phyloP scores from a whole-genome alignment of 1,284 basidiomycete genomes.

The Malassezia arunalokei region DNA sequence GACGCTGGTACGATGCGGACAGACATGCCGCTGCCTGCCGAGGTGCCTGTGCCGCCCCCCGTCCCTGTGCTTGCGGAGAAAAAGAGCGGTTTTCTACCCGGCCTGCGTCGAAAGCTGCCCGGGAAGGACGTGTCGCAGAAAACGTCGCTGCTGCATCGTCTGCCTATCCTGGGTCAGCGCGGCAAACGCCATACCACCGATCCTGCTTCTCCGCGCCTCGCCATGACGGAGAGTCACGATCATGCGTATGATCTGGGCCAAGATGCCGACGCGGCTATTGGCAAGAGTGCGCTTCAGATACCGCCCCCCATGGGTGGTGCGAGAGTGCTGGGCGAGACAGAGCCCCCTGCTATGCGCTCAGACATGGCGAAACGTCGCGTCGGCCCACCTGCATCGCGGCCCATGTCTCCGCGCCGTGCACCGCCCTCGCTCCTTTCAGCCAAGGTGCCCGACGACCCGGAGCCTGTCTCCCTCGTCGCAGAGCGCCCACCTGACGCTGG shows the following conservation, averaged over 20 bases:
- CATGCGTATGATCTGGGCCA: constrained; percentile 1
- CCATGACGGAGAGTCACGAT: constrained; percentile 5
- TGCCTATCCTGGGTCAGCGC: not conserved
- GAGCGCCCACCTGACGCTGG: no score
- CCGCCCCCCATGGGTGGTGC: not conserved
- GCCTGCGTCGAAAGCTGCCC: not conserved
- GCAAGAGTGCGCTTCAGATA: not conserved
- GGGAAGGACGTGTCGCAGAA: not conserved
- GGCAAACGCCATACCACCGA: not conserved
- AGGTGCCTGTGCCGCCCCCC: not conserved
- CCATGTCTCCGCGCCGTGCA: no score
- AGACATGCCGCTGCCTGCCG: no score
- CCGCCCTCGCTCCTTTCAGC: no score
- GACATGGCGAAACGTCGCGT: no score
- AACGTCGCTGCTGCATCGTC: not conserved
- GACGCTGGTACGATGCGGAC: no score
- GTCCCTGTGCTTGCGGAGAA: not conserved
- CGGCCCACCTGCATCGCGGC: no score
- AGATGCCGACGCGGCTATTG: constrained; percentile 1
- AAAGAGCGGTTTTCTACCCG: not conserved
- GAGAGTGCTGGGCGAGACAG: not conserved
- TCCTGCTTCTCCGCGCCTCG: not conserved
- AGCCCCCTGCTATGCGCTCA: no score
- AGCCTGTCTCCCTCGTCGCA: no score
- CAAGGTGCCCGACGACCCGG: no score